Evolutionary conservation across 2,329 filamentous ascomycete species (phyloP).

Genomic region (Talaromyces sp.): DNA sequence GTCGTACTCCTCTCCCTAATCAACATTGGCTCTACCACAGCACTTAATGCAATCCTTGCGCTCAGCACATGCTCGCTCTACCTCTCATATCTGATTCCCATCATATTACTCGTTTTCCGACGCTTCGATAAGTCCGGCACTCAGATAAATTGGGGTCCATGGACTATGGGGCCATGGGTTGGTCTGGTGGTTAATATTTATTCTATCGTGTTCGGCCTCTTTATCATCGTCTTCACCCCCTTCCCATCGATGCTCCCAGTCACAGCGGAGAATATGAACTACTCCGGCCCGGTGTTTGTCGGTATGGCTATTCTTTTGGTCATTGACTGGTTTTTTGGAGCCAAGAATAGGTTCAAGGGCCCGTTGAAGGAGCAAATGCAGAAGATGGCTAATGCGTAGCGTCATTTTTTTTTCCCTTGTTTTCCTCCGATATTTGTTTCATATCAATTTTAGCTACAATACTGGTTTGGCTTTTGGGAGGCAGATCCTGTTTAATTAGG

Average conservation of each 20-base stretch:
- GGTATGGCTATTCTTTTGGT: conserved; percentile 21
- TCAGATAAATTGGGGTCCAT: conserved; percentile 26
- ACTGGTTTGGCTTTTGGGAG: not conserved
- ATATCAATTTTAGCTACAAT: not conserved
- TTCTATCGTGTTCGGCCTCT: conserved; percentile 33
- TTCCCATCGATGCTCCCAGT: conserved; percentile 30
- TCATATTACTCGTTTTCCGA: conserved; percentile 33
- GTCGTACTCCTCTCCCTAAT: conserved; percentile 36
- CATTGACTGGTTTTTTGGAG: conserved; percentile 17
- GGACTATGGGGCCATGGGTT: conserved; percentile 21
- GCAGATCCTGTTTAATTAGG: not conserved
- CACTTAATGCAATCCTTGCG: conserved; percentile 40
- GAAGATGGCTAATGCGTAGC: not conserved
- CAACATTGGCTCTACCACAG: conserved; percentile 40
- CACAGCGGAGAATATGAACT: conserved; percentile 39
- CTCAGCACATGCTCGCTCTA: conserved; percentile 39
- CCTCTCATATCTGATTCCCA: conserved; percentile 41
- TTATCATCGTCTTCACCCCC: conserved; percentile 32
- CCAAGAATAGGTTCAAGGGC: conserved; percentile 11
- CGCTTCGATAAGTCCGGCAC: conserved; percentile 26
- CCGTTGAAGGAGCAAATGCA: conserved; percentile 16
- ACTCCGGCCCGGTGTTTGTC: conserved; percentile 34
- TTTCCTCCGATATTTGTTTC: not conserved
- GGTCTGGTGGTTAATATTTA: conserved; percentile 32
- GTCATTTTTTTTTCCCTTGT: not conserved